These are phyloP conservation scores for Daldinia childiae DNA, from an alignment of 495 filamentous ascomycete species.

Conservation along the genomic window DNA sequence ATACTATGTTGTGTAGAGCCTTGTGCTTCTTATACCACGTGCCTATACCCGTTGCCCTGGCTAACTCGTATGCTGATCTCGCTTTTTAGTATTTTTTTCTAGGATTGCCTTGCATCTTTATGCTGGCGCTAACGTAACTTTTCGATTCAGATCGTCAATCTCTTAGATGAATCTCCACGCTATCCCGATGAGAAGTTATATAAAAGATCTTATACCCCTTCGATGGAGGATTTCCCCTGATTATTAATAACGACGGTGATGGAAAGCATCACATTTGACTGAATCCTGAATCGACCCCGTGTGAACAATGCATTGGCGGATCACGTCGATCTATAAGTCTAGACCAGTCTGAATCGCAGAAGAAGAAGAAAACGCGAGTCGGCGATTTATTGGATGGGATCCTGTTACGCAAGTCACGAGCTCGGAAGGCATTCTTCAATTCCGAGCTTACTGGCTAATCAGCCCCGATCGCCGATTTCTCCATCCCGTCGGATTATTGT, in stretches of 20 bases:
- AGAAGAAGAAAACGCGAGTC: constrained; percentile 32
- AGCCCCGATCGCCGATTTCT: constrained; percentile 33
- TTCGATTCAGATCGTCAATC: constrained; percentile 28
- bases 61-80: constrained; percentile 25
- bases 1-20: neutral
- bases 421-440: constrained; percentile 24
- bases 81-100: constrained; percentile 16
- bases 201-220: constrained; percentile 16
- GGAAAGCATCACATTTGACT: constrained; percentile 8
- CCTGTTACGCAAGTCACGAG: constrained; percentile 37
- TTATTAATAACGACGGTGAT: constrained; percentile 6
- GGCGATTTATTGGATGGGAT: constrained; percentile 13
- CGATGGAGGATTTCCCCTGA: constrained; percentile 24
- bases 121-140: constrained; percentile 20
- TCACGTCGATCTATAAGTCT: constrained; percentile 43
- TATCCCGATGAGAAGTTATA: constrained; percentile 1
- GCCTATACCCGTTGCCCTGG: constrained; percentile 14
- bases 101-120: constrained; percentile 29
- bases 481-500: constrained; percentile 33
- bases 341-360: constrained; percentile 45
- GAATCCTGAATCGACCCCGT: constrained; percentile 1
- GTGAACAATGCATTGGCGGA: constrained; percentile 24
- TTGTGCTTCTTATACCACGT: constrained; percentile 22
- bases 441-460: constrained; percentile 29
- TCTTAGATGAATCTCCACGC: constrained; percentile 11